These are phyloP conservation scores for Fusarium keratoplasticum DNA, from an alignment of 2,329 filamentous ascomycete genomes.

Conservation along the genomic window DNA sequence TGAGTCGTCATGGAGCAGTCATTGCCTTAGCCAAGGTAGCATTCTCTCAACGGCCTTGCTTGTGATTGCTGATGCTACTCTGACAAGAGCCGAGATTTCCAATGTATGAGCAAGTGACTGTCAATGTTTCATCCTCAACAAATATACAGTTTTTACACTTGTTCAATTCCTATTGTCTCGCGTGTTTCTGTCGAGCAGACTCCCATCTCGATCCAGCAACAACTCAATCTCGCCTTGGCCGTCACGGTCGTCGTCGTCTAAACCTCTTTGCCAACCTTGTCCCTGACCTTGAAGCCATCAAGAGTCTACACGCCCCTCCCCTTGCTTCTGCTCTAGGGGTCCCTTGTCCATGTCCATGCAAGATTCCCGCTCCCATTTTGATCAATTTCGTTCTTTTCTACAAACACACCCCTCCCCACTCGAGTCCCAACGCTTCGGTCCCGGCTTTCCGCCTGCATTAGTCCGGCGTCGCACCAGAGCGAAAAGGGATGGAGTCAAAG, in stretches of 20 bases:
- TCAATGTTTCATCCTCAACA: constrained; percentile 2
- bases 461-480: constrained; percentile 34
- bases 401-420: constrained; percentile 15
- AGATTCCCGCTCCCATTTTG: constrained; percentile 35
- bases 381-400: not conserved
- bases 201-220: not conserved
- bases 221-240: not conserved
- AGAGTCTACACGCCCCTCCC: not conserved
- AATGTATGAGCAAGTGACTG: not conserved
- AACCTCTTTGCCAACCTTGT: not conserved
- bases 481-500: not conserved
- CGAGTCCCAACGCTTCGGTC: constrained; percentile 42
- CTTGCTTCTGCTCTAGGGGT: not conserved
- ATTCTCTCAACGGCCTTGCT: not conserved
- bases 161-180: not conserved
- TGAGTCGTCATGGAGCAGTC: constrained; percentile 11
- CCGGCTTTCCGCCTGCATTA: constrained; percentile 43
- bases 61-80: not conserved
- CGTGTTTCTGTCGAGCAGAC: not conserved
- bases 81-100: not conserved
- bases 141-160: not conserved
- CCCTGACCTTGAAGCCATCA: constrained; percentile 4
- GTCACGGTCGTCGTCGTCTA: constrained; percentile 5
- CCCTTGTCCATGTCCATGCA: constrained; percentile 32
- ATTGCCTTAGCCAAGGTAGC: not conserved